phyloP scores from a whole-genome alignment of 192 early-diverging fungal species.

The Backusella tuberculispora region DNA sequence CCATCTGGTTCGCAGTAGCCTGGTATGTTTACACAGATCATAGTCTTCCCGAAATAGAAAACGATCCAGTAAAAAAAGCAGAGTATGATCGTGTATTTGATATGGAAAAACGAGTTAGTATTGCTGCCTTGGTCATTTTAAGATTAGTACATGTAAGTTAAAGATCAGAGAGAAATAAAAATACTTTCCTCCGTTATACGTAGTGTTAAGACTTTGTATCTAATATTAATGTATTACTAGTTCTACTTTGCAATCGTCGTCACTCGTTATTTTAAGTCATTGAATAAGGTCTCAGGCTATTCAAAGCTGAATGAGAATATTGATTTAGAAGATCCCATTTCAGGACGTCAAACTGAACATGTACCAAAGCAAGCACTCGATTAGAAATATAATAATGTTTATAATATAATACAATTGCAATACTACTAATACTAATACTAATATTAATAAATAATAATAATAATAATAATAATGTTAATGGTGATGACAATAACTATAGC shows the following conservation, averaged over 20 bases:
- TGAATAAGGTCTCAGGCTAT: slow-evolving; percentile 19
- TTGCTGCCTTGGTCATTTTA: slow-evolving; percentile 30
- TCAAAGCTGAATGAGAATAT: slow-evolving; percentile 12
- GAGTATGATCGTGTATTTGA: slow-evolving; percentile 34
- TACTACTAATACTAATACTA: not conserved
- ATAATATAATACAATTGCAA: slow-evolving; percentile 2
- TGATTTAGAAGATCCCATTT: slow-evolving; percentile 16
- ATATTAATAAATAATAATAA: not conserved
- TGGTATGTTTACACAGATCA: slow-evolving; percentile 47
- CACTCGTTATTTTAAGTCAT: slow-evolving; percentile 25
- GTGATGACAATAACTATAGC: too few species aligned
- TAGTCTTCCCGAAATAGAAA: slow-evolving; percentile 25
- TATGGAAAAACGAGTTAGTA: slow-evolving; percentile 41
- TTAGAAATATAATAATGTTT: slow-evolving; percentile 7
- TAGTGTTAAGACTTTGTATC: not conserved
- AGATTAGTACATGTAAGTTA: slow-evolving; percentile 37
- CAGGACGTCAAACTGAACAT: not conserved
- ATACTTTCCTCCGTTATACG: not conserved
- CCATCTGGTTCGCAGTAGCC: slow-evolving; percentile 30
- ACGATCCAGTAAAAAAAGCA: slow-evolving; percentile 19
- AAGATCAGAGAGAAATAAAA: not conserved
- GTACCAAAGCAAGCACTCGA: slow-evolving; percentile 11
- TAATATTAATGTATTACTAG: not conserved
- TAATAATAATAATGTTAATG: not conserved
- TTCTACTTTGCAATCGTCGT: slow-evolving; percentile 35